Percentiles rank a stretch among this genome's conserved stretches.
Conservation (phyloP, 805 yeast genomes). For the Lachancea sp. region DNA sequence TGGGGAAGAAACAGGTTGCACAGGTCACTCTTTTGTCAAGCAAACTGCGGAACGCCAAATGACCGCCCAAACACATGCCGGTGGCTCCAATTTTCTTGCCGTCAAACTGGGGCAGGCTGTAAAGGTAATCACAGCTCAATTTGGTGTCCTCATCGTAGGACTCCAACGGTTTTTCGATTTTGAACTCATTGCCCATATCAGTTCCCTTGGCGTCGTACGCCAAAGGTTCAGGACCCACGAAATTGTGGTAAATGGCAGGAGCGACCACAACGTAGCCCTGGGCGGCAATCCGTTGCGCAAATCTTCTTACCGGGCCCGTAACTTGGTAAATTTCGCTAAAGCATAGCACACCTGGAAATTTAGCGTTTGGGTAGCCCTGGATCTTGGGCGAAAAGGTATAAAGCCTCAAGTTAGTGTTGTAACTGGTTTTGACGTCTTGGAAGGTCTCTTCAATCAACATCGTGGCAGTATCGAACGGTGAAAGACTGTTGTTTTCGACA, state of each 20-base stretch:
- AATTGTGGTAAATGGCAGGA: constrained; percentile 75
- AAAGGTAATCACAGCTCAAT: constrained; percentile 57
- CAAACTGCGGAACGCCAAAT: constrained; percentile 65
- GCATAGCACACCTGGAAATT: constrained; percentile 74
- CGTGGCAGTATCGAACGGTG: neutral
- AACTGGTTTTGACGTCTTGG: constrained; percentile 59
- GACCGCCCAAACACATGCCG: constrained; percentile 87
- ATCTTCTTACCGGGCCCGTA: constrained; percentile 74
- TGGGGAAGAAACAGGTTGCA: constrained; percentile 70
- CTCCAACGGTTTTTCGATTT: constrained; percentile 56
- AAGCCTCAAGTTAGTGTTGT: constrained; percentile 61
- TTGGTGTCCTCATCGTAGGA: constrained; percentile 73
- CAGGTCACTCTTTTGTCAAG: constrained; percentile 56
- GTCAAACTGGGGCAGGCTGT: constrained; percentile 52
- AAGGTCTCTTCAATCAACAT: constrained; percentile 67
- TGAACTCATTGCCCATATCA: constrained; percentile 63
- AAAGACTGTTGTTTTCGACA: no score
- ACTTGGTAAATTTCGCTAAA: constrained; percentile 78
- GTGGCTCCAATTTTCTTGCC: constrained; percentile 69
- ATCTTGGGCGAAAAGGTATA: constrained; percentile 62
- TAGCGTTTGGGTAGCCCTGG: constrained; percentile 68
- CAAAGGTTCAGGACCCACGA: constrained; percentile 55
- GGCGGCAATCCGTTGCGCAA: constrained; percentile 72
- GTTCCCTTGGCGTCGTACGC: constrained; percentile 69
- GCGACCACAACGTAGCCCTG: constrained; percentile 76